Base-by-base conservation (phyloP, 805 yeast genomes). In the Wickerhamiella galacta region DNA sequence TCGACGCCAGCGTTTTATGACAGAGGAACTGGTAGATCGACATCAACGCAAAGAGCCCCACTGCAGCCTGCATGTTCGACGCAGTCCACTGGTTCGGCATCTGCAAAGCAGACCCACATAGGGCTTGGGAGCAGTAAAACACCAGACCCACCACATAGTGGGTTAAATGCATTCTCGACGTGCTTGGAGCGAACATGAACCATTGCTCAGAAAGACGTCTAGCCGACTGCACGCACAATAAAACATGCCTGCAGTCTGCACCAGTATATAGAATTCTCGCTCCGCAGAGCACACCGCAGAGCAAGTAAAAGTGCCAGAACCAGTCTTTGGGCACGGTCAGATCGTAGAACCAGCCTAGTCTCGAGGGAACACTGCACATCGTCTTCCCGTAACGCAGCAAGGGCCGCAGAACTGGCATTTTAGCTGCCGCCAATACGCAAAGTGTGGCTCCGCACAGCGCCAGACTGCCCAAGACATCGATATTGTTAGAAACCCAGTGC, bases 131-230 rank as follows among this genome's bases (percentile, higher is more conserved):
- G 2, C 37, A 7, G 31, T 75, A 75, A 47, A 67, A 74, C 8
- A 48, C 43, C 3, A 68, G 19, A 0, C 85, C 85, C 3, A 64
- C 70, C 1, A 68, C 10, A 43, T 73, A 75, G 45, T 75, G 82
- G 10, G 64, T 50, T 9, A 71, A 23, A 41, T 74, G 74, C 48
- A 75, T 74, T 14, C 56, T 54, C 1, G 77, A 56, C 1, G 39
- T 43, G 4, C 53, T 29, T 19, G 64, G 53, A 39, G 58, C 60
- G 26, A 61, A 57, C 12, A 73, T 53, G 32, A 34, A 51, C 2
- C 51, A 30, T 41, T 72, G 64, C 45, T 75, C 85, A 28, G 45
- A 49, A 2, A 57, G 35, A 27, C 85, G 51, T 34, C 80, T 51
- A 1, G 46, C 7, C 2, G 68, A 63, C 41, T 75, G 85, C 3